Percentiles rank a stretch among this genome's conserved stretches.
Conservation (phyloP, 1,139 yeast species). For the Hansenula sp. region DNA sequence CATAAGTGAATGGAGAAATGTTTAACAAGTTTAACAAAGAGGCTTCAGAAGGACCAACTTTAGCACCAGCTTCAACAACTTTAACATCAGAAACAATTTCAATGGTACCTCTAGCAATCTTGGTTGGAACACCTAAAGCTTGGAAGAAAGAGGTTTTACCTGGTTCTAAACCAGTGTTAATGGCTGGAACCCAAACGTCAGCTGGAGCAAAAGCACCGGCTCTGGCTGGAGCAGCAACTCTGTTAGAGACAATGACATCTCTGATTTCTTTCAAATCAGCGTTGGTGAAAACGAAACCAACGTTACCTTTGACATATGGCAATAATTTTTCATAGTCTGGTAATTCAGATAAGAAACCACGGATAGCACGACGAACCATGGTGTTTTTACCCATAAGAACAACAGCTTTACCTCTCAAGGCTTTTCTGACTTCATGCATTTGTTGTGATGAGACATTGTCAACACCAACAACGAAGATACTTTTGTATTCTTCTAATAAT, state of each 20-base stretch:
- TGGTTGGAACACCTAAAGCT: conserved; percentile 99
- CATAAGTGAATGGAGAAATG: conserved; percentile 99
- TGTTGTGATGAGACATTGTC: conserved; percentile 99
- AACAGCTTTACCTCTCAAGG: conserved; percentile 91
- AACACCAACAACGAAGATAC: conserved; percentile 97
- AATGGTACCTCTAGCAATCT: conserved; percentile 99
- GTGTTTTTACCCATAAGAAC: conserved; percentile 99
- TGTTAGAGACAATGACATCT: conserved; percentile 82
- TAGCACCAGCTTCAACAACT: conserved; percentile 81
- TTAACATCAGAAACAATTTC: conserved; percentile 97
- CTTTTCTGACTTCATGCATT: conserved; percentile 99
- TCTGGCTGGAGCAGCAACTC: conserved; percentile 99
- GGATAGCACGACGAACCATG: conserved; percentile 99
- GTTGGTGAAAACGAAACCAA: conserved; percentile 99
- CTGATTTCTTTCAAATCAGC: conserved; percentile 87
- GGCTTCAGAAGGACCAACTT: conserved; percentile 99
- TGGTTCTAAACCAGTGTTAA: conserved; percentile 99
- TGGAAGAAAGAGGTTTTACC: conserved; percentile 99
- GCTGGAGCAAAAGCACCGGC: conserved; percentile 99
- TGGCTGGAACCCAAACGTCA: conserved; percentile 97
- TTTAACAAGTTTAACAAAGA: conserved; percentile 97
- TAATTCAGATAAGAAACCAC: conserved; percentile 89
- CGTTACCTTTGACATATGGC: conserved; percentile 95
- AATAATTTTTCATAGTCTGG: conserved; percentile 95
- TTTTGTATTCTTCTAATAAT: conserved; percentile 94